Base-by-base conservation (phyloP, 495 filamentous ascomycete genomes). In the Melanomma pulvis-pyrius region DNA sequence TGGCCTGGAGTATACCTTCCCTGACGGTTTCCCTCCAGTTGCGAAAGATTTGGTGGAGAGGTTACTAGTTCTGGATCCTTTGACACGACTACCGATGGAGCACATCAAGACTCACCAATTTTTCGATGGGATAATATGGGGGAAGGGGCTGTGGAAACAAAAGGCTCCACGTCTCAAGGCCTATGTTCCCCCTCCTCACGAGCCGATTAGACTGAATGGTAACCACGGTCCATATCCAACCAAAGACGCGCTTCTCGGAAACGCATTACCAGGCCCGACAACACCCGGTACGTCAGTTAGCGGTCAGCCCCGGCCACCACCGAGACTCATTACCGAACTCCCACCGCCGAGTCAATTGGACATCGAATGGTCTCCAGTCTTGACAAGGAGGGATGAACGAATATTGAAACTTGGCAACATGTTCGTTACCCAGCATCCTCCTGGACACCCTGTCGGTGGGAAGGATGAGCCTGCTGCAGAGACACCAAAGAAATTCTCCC, bases 21-120 rank as follows among this genome's bases (percentile, higher is more conserved):
- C 96, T 0, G 77, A 86, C 26, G 92, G 93, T 7, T 99, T 99
- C 73, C 96, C 96, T 2, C 79, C 86, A 6, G 87, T 92, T 1
- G 94, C 96, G 5, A 89, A 87, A 63, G 96, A 99, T 77, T 82
- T 99, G 15, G 90, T 99, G 1, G 93, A 98, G 74, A 85, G 93
- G 64, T 86, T 96, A 24, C 83, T 99, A 11, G 96, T 98, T 29
- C 80, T 97, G 39, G 93, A 99, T 66, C 96, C 96, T 0, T 81
- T 88, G 24, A 87, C 88, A 52, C 86, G 96, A 52, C 81, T 98
- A n/a, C 92, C 89, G 4, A 92, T 98, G 47, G 94, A 97, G 70
- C 92, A 98, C 69, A 94, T 99, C 73, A 96, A 94, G 76, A 96
- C 93, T 69, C 96, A 99, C 71, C 87, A 92, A 73, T 99, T 99